A percentile compares a stretch with the other conserved stretches of the same genome.
Conservation (phyloP, 2,329 filamentous ascomycete genomes). For the Monosporascus ibericus region DNA sequence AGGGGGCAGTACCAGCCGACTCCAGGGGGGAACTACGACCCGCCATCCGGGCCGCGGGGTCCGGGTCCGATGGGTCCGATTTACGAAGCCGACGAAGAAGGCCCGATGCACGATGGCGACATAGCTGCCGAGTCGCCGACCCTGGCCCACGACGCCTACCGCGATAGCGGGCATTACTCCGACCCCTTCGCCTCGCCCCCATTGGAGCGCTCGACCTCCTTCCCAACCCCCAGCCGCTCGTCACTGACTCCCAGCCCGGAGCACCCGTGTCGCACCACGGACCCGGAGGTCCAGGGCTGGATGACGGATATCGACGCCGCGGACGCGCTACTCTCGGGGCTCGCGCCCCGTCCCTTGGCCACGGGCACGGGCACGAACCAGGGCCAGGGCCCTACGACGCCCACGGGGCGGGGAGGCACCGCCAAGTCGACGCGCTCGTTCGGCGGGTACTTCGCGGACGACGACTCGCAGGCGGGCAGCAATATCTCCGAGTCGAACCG, state of each 20-base stretch:
- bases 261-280: slow-evolving; percentile 22
- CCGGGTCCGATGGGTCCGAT: slow-evolving; percentile 50
- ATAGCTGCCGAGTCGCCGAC: slow-evolving; percentile 25
- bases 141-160: slow-evolving; percentile 11
- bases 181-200: slow-evolving; percentile 48
- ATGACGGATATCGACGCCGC: slow-evolving; percentile 50
- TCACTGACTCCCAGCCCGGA: slow-evolving; percentile 33
- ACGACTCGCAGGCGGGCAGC: slow-evolving; percentile 49
- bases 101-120: slow-evolving; percentile 24
- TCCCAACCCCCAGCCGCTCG: slow-evolving; percentile 27
- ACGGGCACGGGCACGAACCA: slow-evolving; percentile 3
- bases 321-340: slow-evolving; percentile 43
- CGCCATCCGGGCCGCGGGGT: slow-evolving; percentile 11
- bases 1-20: slow-evolving; percentile 32
- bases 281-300: slow-evolving; percentile 54
- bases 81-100: slow-evolving; percentile 53
- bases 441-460: slow-evolving; percentile 27
- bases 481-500: slow-evolving; percentile 50
- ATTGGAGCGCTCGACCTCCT: slow-evolving; percentile 15
- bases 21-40: slow-evolving; percentile 21
- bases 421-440: slow-evolving; percentile 17
- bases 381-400: slow-evolving; percentile 2
- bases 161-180: slow-evolving; percentile 23
- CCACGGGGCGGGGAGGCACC: slow-evolving; percentile 6
- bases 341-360: slow-evolving; percentile 29